phyloP scores from a whole-genome alignment of 2,329 filamentous ascomycete genomes.

The Ciborinia camelliae region DNA sequence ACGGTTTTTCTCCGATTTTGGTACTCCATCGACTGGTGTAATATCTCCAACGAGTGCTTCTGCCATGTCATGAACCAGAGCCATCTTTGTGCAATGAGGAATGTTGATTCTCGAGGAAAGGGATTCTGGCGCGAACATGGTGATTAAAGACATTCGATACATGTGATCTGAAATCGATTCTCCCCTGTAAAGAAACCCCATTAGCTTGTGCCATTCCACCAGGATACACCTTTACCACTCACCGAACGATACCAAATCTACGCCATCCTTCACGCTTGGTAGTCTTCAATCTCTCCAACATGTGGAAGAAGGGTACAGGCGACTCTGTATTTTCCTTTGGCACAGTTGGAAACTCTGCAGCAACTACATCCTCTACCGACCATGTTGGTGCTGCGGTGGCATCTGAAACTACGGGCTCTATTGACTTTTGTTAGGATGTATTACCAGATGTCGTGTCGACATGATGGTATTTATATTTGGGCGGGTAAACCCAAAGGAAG shows the following conservation, averaged over 20 bases:
- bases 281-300: constrained; percentile 91
- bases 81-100: constrained; percentile 87
- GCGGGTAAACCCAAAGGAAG: not conserved
- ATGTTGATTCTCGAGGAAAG: constrained; percentile 72
- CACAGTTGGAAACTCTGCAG: constrained; percentile 54
- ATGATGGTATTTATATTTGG: not conserved
- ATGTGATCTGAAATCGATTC: constrained; percentile 98
- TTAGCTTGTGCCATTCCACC: not conserved
- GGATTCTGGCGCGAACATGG: constrained; percentile 79
- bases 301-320: constrained; percentile 88
- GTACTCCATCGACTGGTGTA: constrained; percentile 82
- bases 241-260: constrained; percentile 72
- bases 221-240: constrained; percentile 19
- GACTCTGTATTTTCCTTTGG: constrained; percentile 62
- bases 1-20: constrained; percentile 83
- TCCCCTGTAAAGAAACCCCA: constrained; percentile 46
- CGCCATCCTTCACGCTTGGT: constrained; percentile 96
- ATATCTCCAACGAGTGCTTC: constrained; percentile 95
- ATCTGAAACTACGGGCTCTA: not conserved
- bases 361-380: constrained; percentile 60
- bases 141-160: constrained; percentile 98
- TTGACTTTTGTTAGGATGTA: not conserved
- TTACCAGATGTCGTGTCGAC: not conserved
- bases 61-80: constrained; percentile 95
- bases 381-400: constrained; percentile 39